phyloP scores from a whole-genome alignment of 148 eudicot genomes.

The Arbutus unedo region DNA sequence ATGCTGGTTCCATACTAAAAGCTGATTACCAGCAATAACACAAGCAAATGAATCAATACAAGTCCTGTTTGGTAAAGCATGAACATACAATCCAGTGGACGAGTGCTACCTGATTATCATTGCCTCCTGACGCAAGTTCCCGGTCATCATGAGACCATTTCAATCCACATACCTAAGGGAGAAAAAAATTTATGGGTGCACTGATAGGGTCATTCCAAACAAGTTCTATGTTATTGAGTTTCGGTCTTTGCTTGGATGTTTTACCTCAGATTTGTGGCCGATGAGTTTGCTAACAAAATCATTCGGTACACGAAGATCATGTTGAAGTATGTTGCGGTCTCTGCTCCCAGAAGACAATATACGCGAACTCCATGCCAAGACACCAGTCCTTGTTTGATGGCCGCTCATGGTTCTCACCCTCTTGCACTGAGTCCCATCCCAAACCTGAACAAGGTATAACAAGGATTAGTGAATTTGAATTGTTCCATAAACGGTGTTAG shows the following conservation, averaged over 20 bases:
- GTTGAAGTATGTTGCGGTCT: slow-evolving; percentile 92
- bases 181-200: background rate
- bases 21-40: slow-evolving; percentile 37
- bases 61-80: background rate
- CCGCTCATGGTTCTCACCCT: slow-evolving; percentile 79
- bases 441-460: slow-evolving; percentile 40
- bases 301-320: slow-evolving; percentile 83
- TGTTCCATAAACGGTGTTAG: background rate
- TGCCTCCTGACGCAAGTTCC: slow-evolving; percentile 98
- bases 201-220: background rate
- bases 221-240: background rate
- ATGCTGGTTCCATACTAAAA: slow-evolving; percentile 92
- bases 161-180: slow-evolving; percentile 80
- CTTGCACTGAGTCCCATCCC: slow-evolving; percentile 96
- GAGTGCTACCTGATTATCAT: slow-evolving; percentile 81
- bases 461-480: slow-evolving; percentile 3
- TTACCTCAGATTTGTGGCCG: slow-evolving; percentile 98
- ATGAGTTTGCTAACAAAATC: slow-evolving; percentile 86
- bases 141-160: slow-evolving; percentile 99
- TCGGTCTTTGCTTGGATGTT: background rate
- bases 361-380: slow-evolving; percentile 94
- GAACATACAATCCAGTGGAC: background rate
- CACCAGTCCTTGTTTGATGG: slow-evolving; percentile 95
- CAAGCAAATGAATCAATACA: slow-evolving; percentile 8
- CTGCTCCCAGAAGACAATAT: slow-evolving; percentile 91